Base-by-base conservation (phyloP, 2,329 filamentous ascomycete genomes). In the Polychaeton citri region DNA sequence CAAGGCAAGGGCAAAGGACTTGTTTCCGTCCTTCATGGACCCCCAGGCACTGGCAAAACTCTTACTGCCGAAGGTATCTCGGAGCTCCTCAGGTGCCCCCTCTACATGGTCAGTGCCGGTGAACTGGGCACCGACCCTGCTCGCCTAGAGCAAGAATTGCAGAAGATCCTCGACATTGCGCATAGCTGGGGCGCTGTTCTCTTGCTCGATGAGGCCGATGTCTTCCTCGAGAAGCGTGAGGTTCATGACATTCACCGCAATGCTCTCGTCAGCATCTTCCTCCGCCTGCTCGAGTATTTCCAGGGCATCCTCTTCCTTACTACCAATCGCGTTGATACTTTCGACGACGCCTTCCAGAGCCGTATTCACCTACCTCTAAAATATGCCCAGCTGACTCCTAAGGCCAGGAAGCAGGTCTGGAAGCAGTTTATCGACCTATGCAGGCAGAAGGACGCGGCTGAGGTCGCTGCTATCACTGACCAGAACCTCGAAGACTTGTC, bases 271-370 rank as follows among this genome's bases (percentile, higher is more conserved):
- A 83, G 78, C 54, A 84, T 93, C 49, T 94, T 94, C 65, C 64
- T 94, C 2, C 76, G 85, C 0, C 69, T 88, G 38, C 67, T 94
- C 0, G 87, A 95, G 58, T 94, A 93, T 57, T 93, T 92, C 61
- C 82, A 92, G 52, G 86, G 86, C 3, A 92, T 93, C 36, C 58
- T 93, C 4, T 92, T 94, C 63, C 60, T 94, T 18, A 94, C 86
- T 0, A 93, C 86, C 2, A 93, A 93, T 54, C 75, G 85, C 2
- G 83, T 92, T 1, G 74, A 81, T 62, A 87, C 82, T 0, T 92
- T 94, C 50, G 86, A 94, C 48, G 83, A 90, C 42, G 86, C 86
- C 1, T 93, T 93, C 66, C 81, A 90, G 53, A 83, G 77, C 7
- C 75, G 86, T 17, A 92, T 93, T 42, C 84, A 93, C 55, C 79